Evolutionary conservation across 768 basidiomycete species (phyloP).

Genomic region (Auricularia heimuer): DNA sequence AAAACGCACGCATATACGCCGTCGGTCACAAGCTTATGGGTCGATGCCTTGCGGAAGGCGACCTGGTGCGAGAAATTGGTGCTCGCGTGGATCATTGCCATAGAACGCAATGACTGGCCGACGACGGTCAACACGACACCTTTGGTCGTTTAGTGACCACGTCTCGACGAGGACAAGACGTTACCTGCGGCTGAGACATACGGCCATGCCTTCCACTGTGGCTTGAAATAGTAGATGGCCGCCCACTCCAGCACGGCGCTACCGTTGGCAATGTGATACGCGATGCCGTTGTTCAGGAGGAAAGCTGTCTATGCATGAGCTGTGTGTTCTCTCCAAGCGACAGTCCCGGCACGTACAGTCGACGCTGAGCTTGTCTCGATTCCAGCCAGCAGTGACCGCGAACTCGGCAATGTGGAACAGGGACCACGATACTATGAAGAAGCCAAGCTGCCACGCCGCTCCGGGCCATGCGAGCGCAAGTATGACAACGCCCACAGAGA

Average conservation of each 20-base stretch:
- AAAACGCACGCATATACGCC: constrained; percentile 76
- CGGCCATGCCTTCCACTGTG: constrained; percentile 48
- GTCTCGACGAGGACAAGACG: constrained; percentile 5
- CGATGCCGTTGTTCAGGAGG: constrained; percentile 77
- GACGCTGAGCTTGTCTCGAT: constrained; percentile 81
- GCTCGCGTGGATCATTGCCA: constrained; percentile 94
- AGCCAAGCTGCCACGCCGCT: constrained; percentile 64
- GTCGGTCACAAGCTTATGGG: constrained; percentile 74
- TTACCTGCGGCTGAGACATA: constrained; percentile 52
- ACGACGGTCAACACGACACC: constrained; percentile 54
- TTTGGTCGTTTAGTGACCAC: constrained; percentile 21
- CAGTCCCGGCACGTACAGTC: constrained; percentile 55
- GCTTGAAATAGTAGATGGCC: constrained; percentile 54
- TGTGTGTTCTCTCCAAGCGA: neutral
- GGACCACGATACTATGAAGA: constrained; percentile 76
- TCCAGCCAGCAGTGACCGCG: constrained; percentile 93
- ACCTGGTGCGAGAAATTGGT: constrained; percentile 90
- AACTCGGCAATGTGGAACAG: constrained; percentile 93
- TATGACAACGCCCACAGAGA: constrained; percentile 41
- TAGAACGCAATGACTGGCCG: constrained; percentile 73
- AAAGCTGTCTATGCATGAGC: constrained; percentile 50
- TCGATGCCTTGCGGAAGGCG: constrained; percentile 58
- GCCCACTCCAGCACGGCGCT: constrained; percentile 76
- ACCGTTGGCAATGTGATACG: constrained; percentile 79
- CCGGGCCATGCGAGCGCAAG: neutral